Conservation (phyloP, 2,329 filamentous ascomycete genomes). For the Pyrenochaeta sp. region DNA sequence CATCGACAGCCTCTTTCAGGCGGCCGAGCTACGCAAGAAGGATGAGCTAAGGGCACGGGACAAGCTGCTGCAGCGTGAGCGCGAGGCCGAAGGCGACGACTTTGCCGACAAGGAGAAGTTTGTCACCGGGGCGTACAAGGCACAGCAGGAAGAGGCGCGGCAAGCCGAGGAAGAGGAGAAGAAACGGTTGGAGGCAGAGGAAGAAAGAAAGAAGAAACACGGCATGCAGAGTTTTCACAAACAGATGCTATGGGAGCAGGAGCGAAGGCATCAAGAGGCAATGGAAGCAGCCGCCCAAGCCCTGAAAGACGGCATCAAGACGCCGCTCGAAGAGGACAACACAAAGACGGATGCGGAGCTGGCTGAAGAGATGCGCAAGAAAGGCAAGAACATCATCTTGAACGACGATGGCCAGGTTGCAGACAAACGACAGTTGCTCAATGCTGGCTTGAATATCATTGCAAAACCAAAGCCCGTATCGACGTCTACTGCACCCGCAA, state of each 20-base stretch:
- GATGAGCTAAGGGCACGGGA: constrained; percentile 81
- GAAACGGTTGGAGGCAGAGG: constrained; percentile 69
- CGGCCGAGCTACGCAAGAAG: constrained; percentile 78
- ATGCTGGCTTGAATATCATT: constrained; percentile 76
- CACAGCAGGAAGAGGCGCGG: constrained; percentile 78
- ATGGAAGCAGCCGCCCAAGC: constrained; percentile 68
- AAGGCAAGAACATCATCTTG: constrained; percentile 69
- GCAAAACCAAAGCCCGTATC: constrained; percentile 64
- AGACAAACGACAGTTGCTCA: constrained; percentile 81
- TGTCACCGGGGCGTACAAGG: constrained; percentile 82
- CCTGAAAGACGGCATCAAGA: constrained; percentile 41
- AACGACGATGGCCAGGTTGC: constrained; percentile 86
- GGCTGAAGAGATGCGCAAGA: constrained; percentile 72
- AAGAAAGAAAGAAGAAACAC: constrained; percentile 68
- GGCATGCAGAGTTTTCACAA: constrained; percentile 83
- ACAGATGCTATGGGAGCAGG: constrained; percentile 73
- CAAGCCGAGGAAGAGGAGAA: constrained; percentile 76
- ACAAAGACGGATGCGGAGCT: constrained; percentile 65
- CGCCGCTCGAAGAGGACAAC: constrained; percentile 39
- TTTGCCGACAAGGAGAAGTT: constrained; percentile 86
- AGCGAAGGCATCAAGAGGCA: constrained; percentile 72
- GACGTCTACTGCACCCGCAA: constrained; percentile 27
- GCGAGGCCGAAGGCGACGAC: constrained; percentile 81
- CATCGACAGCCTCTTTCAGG: constrained; percentile 75
- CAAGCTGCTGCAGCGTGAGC: constrained; percentile 78